phyloP scores from a whole-genome alignment of 2,329 filamentous ascomycete genomes.

The Trichophyton rubrum region DNA sequence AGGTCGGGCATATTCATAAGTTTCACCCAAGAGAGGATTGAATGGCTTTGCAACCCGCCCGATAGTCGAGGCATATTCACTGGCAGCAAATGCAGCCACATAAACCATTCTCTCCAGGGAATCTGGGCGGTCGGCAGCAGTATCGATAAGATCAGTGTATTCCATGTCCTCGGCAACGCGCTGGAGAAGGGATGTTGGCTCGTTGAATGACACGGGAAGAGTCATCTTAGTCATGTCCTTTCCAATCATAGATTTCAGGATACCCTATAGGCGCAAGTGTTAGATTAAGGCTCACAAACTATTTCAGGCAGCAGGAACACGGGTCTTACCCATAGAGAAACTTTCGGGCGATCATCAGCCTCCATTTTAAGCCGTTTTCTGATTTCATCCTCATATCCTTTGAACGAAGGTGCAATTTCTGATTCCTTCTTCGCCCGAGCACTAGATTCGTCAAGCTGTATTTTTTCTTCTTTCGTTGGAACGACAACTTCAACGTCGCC shows the following conservation, averaged over 20 bases:
- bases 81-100: conserved; percentile 88
- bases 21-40: conserved; percentile 91
- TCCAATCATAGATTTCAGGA: conserved; percentile 98
- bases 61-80: conserved; percentile 93
- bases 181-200: conserved; percentile 89
- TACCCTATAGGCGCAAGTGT: conserved; percentile 47
- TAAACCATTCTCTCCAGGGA: conserved; percentile 88
- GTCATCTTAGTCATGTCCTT: conserved; percentile 99
- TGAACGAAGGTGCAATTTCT: conserved; percentile 67
- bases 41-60: conserved; percentile 96
- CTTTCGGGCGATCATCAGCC: conserved; percentile 81
- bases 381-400: conserved; percentile 82
- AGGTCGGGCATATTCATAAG: conserved; percentile 87
- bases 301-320: background rate
- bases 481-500: conserved; percentile 55
- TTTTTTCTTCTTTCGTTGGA: conserved; percentile 34
- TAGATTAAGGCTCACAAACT: background rate
- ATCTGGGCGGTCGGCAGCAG: conserved; percentile 71
- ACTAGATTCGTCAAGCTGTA: conserved; percentile 33
- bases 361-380: conserved; percentile 74
- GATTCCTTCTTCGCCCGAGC: conserved; percentile 38
- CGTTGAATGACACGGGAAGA: conserved; percentile 93
- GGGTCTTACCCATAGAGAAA: conserved; percentile 77
- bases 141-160: conserved; percentile 83
- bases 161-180: conserved; percentile 97